Percentiles rank a stretch among this genome's conserved stretches.
Conservation (phyloP, 768 basidiomycete species). For the Calvatia gigantea region DNA sequence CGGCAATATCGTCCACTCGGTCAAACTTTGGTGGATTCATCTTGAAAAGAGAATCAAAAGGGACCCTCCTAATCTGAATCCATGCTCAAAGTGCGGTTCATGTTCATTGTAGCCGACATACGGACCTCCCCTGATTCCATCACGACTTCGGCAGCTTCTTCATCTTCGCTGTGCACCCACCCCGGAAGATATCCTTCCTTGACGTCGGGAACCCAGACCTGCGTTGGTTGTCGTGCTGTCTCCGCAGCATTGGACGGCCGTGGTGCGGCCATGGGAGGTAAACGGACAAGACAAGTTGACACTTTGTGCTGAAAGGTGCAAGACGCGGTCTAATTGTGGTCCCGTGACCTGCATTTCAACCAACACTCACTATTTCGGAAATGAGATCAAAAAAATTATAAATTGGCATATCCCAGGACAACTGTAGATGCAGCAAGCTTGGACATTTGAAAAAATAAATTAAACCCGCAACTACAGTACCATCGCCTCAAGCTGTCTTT, state of each 20-base stretch:
- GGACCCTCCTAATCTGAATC: slow-evolving; percentile 43
- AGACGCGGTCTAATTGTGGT: slow-evolving; percentile 10
- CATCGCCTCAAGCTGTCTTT: not conserved
- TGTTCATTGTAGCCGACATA: slow-evolving; percentile 10
- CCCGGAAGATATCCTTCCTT: slow-evolving; percentile 92
- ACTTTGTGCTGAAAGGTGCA: not conserved
- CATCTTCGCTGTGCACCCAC: slow-evolving; percentile 87
- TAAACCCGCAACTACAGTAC: not conserved
- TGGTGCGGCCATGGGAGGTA: slow-evolving; percentile 41
- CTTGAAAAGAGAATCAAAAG: slow-evolving; percentile 81
- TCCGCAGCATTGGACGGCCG: slow-evolving; percentile 56
- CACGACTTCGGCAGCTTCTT: slow-evolving; percentile 77
- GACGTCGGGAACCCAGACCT: slow-evolving; percentile 96
- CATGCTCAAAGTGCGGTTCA: not conserved
- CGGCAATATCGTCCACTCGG: slow-evolving; percentile 95
- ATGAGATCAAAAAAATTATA: too few species aligned
- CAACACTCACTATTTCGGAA: slow-evolving; percentile 13
- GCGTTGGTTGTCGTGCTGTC: slow-evolving; percentile 78
- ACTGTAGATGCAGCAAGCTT: not conserved
- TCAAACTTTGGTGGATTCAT: slow-evolving; percentile 99
- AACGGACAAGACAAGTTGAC: not conserved
- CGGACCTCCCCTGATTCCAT: slow-evolving; percentile 84
- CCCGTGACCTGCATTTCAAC: slow-evolving; percentile 15
- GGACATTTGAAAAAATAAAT: slow-evolving; percentile 3
- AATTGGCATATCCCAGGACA: not conserved